Conservation (phyloP, 768 basidiomycete genomes). For the Paxillus ammoniavirescens region DNA sequence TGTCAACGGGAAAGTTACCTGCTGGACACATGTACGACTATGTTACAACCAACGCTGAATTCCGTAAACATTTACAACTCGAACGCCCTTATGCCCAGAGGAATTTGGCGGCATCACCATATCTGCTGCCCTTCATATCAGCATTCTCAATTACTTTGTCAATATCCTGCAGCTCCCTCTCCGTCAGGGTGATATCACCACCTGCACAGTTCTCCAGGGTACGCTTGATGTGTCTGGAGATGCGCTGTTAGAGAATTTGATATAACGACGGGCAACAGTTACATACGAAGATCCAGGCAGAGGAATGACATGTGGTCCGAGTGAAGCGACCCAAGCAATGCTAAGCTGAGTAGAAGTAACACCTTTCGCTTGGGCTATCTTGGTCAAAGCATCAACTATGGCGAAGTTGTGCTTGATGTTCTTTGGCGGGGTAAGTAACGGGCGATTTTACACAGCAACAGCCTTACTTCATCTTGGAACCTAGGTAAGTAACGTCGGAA, state of each 20-base stretch:
- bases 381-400: conserved; percentile 41
- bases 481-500: conserved; percentile 38
- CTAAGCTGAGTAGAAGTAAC: conserved; percentile 43
- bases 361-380: conserved; percentile 41
- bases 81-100: conserved; percentile 34
- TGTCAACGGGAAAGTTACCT: no score
- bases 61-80: not conserved
- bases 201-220: conserved; percentile 47
- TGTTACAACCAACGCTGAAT: no score
- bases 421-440: conserved; percentile 14
- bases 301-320: conserved; percentile 45
- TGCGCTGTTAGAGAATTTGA: conserved; percentile 1
- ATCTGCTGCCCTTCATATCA: conserved; percentile 41
- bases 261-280: not conserved
- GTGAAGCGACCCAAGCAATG: conserved; percentile 43
- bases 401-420: conserved; percentile 43
- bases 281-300: conserved; percentile 49
- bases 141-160: conserved; percentile 34
- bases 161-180: conserved; percentile 41
- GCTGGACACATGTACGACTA: no score
- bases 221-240: conserved; percentile 32
- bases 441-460: conserved; percentile 4
- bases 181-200: conserved; percentile 39
- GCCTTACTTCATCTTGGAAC: conserved; percentile 42
- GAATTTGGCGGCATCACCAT: conserved; percentile 19